Evolutionary conservation across 1,284 basidiomycete genomes (phyloP).

Genomic region (Malassezia pachydermatis): DNA sequence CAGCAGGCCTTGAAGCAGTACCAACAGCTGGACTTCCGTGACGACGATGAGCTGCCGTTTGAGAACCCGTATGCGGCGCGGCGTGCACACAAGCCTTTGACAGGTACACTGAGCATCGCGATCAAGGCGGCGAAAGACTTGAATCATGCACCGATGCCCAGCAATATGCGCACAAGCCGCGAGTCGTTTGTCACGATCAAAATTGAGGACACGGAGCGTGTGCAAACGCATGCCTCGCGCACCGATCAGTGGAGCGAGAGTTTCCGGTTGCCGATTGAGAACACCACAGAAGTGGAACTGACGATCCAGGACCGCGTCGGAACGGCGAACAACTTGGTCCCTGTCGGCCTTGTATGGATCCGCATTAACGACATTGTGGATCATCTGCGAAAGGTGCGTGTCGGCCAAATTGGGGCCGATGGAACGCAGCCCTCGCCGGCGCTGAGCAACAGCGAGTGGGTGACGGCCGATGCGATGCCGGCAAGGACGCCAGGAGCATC

Average conservation of each 20-base stretch:
- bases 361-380: slow-evolving; percentile 90
- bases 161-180: slow-evolving; percentile 48
- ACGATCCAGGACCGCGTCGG: slow-evolving; percentile 83
- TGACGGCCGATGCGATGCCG: slow-evolving; percentile 38
- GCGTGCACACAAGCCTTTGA: slow-evolving; percentile 81
- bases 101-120: slow-evolving; percentile 81
- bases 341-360: slow-evolving; percentile 93
- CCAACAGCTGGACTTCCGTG: slow-evolving; percentile 87
- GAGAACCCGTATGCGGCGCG: slow-evolving; percentile 56
- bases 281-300: slow-evolving; percentile 95
- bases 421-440: slow-evolving; percentile 48
- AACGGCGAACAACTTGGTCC: slow-evolving; percentile 67
- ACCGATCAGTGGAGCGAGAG: slow-evolving; percentile 96
- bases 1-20: slow-evolving; percentile 86
- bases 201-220: slow-evolving; percentile 87
- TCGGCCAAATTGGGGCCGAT: slow-evolving; percentile 54
- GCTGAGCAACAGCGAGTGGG: slow-evolving; percentile 36
- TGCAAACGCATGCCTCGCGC: slow-evolving; percentile 79
- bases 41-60: slow-evolving; percentile 61
- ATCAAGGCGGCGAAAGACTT: slow-evolving; percentile 83
- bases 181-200: slow-evolving; percentile 91
- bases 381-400: slow-evolving; percentile 82
- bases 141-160: slow-evolving; percentile 72
- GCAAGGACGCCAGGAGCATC: neutral
- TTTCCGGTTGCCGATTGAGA: slow-evolving; percentile 91